phyloP scores from a whole-genome alignment of 2,329 filamentous ascomycete species.

The Blumeriella jaapii region DNA sequence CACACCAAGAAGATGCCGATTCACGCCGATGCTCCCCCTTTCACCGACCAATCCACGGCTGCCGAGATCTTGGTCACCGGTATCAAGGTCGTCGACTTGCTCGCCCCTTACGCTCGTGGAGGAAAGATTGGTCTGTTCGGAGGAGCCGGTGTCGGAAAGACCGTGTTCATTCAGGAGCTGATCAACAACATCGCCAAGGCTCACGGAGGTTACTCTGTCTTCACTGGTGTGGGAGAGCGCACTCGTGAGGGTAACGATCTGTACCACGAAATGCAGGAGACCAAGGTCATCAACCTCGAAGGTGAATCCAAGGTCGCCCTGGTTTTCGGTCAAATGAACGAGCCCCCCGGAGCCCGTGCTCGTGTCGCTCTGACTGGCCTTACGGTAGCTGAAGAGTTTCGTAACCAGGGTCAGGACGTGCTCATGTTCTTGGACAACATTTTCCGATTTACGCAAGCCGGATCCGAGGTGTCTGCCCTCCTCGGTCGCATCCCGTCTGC shows the following conservation, averaged over 20 bases:
- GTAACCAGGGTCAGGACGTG: neutral
- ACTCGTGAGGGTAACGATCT: conserved; percentile 99
- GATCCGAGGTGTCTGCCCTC: conserved; percentile 99
- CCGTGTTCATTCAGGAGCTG: conserved; percentile 99
- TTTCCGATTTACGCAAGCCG: conserved; percentile 99
- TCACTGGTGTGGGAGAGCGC: conserved; percentile 99
- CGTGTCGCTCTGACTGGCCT: conserved; percentile 92
- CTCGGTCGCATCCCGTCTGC: conserved; percentile 99
- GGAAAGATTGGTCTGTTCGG: conserved; percentile 99
- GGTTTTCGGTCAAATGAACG: conserved; percentile 99
- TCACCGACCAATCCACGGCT: conserved; percentile 89
- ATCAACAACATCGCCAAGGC: conserved; percentile 99
- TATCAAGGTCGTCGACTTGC: conserved; percentile 99
- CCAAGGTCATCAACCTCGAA: conserved; percentile 97
- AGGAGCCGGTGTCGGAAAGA: conserved; percentile 99
- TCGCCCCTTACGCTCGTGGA: conserved; percentile 99
- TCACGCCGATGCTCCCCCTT: conserved; percentile 85
- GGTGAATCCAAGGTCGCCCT: conserved; percentile 99
- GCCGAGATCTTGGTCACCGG: conserved; percentile 96
- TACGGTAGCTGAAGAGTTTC: neutral
- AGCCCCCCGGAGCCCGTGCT: conserved; percentile 97
- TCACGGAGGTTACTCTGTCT: conserved; percentile 99
- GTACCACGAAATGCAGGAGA: conserved; percentile 99
- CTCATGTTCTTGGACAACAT: conserved; percentile 99
- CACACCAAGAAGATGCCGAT: conserved; percentile 77